Percentiles rank a stretch among this genome's conserved stretches.
These are phyloP conservation scores for Pezicula rhizophila DNA, from an alignment of 2,329 filamentous ascomycete species.

Conservation along the genomic window DNA sequence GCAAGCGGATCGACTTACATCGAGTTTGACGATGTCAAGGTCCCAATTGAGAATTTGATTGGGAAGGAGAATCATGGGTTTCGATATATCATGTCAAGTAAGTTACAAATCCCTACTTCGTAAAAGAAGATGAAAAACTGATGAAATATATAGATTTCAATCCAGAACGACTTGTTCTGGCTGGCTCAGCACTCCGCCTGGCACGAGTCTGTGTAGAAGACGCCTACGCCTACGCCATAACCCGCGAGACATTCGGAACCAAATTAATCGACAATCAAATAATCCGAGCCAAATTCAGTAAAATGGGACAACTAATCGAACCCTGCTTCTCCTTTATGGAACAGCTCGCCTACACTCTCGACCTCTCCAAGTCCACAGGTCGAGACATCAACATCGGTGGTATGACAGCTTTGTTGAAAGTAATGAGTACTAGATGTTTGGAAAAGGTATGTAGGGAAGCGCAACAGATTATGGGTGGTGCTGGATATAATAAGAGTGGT, in stretches of 20 bases:
- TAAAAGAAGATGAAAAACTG: too few relatives aligned
- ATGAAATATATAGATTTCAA: constrained; percentile 35
- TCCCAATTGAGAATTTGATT: constrained; percentile 46
- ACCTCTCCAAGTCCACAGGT: constrained; percentile 3
- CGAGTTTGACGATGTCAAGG: constrained; percentile 48
- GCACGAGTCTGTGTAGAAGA: constrained; percentile 49
- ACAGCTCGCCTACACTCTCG: constrained; percentile 43
- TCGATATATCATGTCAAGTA: constrained; percentile 50
- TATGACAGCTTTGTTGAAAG: constrained; percentile 45
- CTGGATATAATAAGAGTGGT: constrained; percentile 43
- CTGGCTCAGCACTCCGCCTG: constrained; percentile 49
- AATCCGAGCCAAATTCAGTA: constrained; percentile 54
- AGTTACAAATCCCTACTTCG: too few relatives aligned
- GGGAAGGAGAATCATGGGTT: constrained; percentile 51
- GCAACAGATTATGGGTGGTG: constrained; percentile 48
- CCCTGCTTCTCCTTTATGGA: constrained; percentile 56
- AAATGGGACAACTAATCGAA: constrained; percentile 53
- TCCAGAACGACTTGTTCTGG: constrained; percentile 52
- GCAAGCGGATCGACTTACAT: constrained; percentile 53
- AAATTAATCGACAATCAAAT: constrained; percentile 52
- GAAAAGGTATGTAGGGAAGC: constrained; percentile 48
- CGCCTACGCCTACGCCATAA: constrained; percentile 44
- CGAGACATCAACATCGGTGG: constrained; percentile 38
- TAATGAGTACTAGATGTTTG: constrained; percentile 44
- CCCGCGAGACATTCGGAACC: constrained; percentile 51